Conservation (phyloP, 768 basidiomycete genomes). For the Pholiota microspora region DNA sequence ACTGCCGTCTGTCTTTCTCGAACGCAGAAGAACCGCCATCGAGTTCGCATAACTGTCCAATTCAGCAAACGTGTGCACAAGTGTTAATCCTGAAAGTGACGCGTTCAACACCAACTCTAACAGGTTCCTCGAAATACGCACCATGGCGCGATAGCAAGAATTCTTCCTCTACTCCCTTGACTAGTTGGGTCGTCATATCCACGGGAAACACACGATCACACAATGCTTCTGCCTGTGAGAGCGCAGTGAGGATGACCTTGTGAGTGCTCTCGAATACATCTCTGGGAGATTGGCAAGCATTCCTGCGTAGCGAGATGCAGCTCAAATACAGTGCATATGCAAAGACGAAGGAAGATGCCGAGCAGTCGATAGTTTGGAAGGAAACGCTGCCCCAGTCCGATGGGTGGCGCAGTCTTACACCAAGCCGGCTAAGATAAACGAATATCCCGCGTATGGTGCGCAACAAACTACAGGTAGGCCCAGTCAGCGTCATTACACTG, state of each 20-base stretch:
- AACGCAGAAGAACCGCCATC: slow-evolving; percentile 15
- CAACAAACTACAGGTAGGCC: slow-evolving; percentile 7
- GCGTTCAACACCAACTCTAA: not conserved
- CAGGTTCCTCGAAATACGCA: slow-evolving; percentile 1
- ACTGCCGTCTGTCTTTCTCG: not conserved
- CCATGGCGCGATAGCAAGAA: slow-evolving; percentile 19
- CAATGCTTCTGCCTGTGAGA: slow-evolving; percentile 23
- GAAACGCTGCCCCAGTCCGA: slow-evolving; percentile 18
- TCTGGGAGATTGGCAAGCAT: slow-evolving; percentile 18
- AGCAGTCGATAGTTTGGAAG: slow-evolving; percentile 22
- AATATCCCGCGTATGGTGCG: slow-evolving; percentile 20
- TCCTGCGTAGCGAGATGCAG: slow-evolving; percentile 25
- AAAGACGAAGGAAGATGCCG: slow-evolving; percentile 25
- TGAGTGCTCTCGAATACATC: slow-evolving; percentile 25
- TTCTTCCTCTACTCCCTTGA: slow-evolving; percentile 21
- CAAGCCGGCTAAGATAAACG: slow-evolving; percentile 22
- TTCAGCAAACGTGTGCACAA: slow-evolving; percentile 22
- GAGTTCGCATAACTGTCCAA: slow-evolving; percentile 16
- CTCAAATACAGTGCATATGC: slow-evolving; percentile 31
- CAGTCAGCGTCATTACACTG: not conserved
- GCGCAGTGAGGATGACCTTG: slow-evolving; percentile 23
- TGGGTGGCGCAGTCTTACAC: slow-evolving; percentile 22
- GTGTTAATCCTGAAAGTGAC: slow-evolving; percentile 15
- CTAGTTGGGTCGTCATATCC: slow-evolving; percentile 23
- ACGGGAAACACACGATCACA: slow-evolving; percentile 25